phyloP scores from a whole-genome alignment of 768 basidiomycete species.

The Postia placenta region DNA sequence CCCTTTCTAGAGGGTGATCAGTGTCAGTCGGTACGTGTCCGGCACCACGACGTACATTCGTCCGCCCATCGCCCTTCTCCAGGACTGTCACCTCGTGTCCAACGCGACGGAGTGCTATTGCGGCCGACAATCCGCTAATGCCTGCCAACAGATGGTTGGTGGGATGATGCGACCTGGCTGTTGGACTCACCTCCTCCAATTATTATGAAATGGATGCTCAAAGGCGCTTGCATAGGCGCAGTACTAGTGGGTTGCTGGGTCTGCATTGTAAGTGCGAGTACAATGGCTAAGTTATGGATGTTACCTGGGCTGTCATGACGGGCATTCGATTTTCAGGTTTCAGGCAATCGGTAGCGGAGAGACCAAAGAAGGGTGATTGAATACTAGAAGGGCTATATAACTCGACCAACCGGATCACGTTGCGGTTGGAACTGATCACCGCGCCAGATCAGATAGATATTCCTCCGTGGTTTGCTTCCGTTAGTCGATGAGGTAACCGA shows the following conservation, averaged over 20 bases:
- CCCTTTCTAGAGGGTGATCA: constrained; percentile 4
- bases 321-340: neutral
- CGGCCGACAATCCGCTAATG: constrained; percentile 27
- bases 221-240: constrained; percentile 4
- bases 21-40: neutral
- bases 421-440: no score
- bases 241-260: neutral
- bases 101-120: constrained; percentile 23
- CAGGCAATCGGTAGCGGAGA: neutral
- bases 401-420: neutral
- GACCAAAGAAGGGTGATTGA: neutral
- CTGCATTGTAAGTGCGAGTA: neutral
- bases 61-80: constrained; percentile 17
- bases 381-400: neutral
- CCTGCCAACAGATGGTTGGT: constrained; percentile 15
- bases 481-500: neutral
- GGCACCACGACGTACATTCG: constrained; percentile 6
- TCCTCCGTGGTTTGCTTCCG: neutral
- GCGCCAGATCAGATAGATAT: neutral
- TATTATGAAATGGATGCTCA: constrained; percentile 23
- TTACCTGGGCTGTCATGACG: neutral
- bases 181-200: constrained; percentile 23
- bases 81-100: constrained; percentile 28
- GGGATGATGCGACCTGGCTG: neutral
- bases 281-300: neutral